Conservation (phyloP, 345 rosid genomes). For the Bretschneidera sinensis region DNA sequence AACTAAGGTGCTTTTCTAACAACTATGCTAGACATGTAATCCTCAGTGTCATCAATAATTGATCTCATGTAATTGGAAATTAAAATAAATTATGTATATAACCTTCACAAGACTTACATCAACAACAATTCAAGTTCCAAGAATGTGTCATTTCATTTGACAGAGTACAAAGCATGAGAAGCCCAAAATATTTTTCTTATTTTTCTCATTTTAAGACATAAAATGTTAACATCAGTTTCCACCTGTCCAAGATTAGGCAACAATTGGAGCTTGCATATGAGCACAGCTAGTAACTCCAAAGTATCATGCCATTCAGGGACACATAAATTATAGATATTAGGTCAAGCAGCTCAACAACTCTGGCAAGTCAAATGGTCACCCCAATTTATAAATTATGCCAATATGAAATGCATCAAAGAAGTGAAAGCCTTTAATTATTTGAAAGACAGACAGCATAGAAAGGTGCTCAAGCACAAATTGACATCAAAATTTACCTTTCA, state of each 20-base stretch:
- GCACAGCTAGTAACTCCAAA: neutral
- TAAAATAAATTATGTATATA: no score
- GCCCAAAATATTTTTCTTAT: neutral
- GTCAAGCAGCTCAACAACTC: neutral
- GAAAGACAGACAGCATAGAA: neutral
- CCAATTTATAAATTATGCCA: no score
- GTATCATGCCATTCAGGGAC: neutral
- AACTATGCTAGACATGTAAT: no score
- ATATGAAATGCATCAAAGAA: neutral
- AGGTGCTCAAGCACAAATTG: neutral
- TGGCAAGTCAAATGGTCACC: no score
- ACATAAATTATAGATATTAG: neutral
- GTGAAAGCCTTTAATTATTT: no score
- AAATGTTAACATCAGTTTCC: no score
- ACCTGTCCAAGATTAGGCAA: neutral
- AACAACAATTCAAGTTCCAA: no score
- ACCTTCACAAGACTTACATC: no score
- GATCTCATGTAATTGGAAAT: no score
- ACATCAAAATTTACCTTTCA: conserved; percentile 62
- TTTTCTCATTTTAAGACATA: neutral
- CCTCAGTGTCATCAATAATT: no score
- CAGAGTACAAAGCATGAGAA: neutral
- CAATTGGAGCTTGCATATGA: neutral
- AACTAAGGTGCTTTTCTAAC: no score
- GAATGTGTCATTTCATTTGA: neutral